Conservation (phyloP, 2,329 filamentous ascomycete genomes). For the Herpotrichia juniperi region DNA sequence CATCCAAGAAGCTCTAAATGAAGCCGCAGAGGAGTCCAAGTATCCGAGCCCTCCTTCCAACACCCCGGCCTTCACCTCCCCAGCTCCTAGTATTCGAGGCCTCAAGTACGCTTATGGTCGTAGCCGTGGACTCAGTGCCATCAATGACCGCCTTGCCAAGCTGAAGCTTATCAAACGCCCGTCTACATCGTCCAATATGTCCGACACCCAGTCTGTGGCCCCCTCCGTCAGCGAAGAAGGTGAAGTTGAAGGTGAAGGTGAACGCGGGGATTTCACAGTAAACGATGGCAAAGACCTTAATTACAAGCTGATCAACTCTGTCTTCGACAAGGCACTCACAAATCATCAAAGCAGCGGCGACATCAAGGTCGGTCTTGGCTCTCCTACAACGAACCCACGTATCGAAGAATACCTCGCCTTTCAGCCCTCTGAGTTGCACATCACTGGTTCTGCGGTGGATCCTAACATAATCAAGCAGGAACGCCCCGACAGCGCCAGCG, state of each 20-base stretch:
- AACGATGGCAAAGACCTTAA: constrained; percentile 12
- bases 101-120: constrained; percentile 18
- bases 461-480: neutral
- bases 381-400: constrained; percentile 30
- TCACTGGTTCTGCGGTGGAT: neutral
- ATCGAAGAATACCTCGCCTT: constrained; percentile 32
- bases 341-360: neutral
- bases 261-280: constrained; percentile 10
- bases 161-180: constrained; percentile 50
- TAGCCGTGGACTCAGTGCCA: constrained; percentile 68
- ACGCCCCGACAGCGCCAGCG: neutral
- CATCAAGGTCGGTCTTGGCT: constrained; percentile 35
- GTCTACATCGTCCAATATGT: constrained; percentile 18
- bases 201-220: constrained; percentile 24
- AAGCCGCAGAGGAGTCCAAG: constrained; percentile 34
- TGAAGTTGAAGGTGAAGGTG: constrained; percentile 18
- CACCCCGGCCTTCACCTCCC: constrained; percentile 33
- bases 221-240: constrained; percentile 21
- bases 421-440: neutral
- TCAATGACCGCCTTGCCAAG: constrained; percentile 86
- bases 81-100: constrained; percentile 27
- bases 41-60: constrained; percentile 39
- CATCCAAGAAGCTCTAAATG: constrained; percentile 38
- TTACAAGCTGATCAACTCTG: neutral
- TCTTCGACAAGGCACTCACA: neutral